Percentiles rank a stretch among this genome's conserved stretches.
These are phyloP conservation scores for Heracleum sosnowskyi DNA, from an alignment of 129 eudicot species.

Conservation along the genomic window DNA sequence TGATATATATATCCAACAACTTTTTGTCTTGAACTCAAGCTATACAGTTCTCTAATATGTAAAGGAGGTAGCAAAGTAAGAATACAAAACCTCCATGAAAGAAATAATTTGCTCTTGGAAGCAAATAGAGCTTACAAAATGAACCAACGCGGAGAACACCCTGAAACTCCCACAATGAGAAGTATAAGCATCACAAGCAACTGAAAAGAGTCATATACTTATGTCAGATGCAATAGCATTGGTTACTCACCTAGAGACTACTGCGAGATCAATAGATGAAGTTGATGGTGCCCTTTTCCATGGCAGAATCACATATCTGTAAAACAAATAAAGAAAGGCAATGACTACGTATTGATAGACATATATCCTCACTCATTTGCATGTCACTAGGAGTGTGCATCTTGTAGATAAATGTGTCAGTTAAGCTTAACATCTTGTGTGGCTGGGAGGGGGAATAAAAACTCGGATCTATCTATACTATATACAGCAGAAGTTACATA, in stretches of 20 bases:
- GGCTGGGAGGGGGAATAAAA: not conserved
- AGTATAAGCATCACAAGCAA: slow-evolving; percentile 1
- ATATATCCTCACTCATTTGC: not conserved
- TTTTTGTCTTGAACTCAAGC: not conserved
- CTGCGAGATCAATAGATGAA: slow-evolving; percentile 22
- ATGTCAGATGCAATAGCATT: no score
- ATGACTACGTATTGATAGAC: not conserved
- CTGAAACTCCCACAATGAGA: slow-evolving; percentile 34
- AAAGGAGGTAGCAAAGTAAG: slow-evolving; percentile 10
- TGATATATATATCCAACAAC: not conserved
- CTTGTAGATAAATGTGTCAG: not conserved
- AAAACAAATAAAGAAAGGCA: not conserved
- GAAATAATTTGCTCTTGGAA: slow-evolving; percentile 40
- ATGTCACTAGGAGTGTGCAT: not conserved
- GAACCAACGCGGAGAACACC: slow-evolving; percentile 37
- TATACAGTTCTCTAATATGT: not conserved
- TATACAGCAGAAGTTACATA: not conserved
- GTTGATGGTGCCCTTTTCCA: slow-evolving; percentile 27
- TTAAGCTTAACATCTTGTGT: not conserved
- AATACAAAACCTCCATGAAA: slow-evolving; percentile 45
- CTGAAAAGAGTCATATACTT: not conserved
- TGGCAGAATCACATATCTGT: slow-evolving; percentile 54
- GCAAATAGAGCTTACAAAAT: slow-evolving; percentile 34
- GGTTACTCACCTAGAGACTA: slow-evolving; percentile 31
- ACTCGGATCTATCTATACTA: not conserved